A percentile compares a stretch with the other conserved stretches of the same genome.
phyloP scores from a whole-genome alignment of 495 filamentous ascomycete genomes.

The Cairneyella variabilis region DNA sequence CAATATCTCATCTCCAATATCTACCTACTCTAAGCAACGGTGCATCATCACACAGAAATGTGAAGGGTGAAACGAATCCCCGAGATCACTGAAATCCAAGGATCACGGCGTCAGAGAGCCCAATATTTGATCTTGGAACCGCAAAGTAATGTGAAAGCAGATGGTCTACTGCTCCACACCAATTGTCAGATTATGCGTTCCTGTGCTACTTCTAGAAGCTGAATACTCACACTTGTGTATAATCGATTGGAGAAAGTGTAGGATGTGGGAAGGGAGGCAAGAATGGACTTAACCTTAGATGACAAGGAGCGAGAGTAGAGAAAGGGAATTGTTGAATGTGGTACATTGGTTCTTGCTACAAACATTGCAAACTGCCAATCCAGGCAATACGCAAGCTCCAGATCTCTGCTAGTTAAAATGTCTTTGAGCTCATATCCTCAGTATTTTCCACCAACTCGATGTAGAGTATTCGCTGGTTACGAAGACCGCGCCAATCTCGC shows the following conservation, averaged over 20 bases:
- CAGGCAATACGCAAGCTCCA: background rate
- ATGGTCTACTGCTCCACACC: slow-evolving; percentile 47
- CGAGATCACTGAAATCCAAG: slow-evolving; percentile 38
- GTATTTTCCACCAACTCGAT: no score
- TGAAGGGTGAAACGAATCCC: slow-evolving; percentile 61
- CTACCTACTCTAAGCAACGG: background rate
- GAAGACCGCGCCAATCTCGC: slow-evolving; percentile 55
- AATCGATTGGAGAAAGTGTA: no score
- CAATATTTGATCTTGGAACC: slow-evolving; percentile 50
- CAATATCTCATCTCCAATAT: background rate
- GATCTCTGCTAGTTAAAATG: no score
- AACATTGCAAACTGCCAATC: background rate
- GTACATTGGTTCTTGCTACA: background rate
- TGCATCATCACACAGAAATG: no score
- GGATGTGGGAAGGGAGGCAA: background rate
- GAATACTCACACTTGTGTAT: no score
- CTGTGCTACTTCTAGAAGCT: no score
- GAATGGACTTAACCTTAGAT: no score
- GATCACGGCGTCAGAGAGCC: slow-evolving; percentile 60
- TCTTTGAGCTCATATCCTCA: no score
- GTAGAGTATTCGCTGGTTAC: no score
- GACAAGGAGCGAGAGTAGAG: background rate
- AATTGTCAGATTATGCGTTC: slow-evolving; percentile 42
- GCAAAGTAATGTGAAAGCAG: slow-evolving; percentile 47
- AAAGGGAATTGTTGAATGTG: background rate